phyloP scores from a whole-genome alignment of 2,329 filamentous ascomycete species.

The Stemphylium beticola region DNA sequence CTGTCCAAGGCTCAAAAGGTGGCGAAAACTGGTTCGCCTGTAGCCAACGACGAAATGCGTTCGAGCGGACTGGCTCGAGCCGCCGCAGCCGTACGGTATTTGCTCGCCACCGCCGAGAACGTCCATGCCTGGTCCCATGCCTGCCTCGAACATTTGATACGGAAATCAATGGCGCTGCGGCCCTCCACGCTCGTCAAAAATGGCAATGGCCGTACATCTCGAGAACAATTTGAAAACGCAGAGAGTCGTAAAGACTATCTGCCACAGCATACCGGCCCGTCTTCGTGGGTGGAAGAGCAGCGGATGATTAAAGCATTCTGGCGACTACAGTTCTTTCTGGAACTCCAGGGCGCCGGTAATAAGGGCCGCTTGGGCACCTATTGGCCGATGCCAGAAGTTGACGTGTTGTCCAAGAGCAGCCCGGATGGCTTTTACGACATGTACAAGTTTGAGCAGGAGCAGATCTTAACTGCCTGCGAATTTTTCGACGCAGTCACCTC shows the following conservation, averaged over 20 bases:
- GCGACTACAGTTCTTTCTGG: constrained; percentile 13
- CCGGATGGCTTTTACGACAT: constrained; percentile 2
- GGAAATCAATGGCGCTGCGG: constrained; percentile 7
- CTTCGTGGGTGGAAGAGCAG: constrained; percentile 13
- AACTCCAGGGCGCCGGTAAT: constrained; percentile 6
- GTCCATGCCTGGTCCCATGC: constrained; percentile 12
- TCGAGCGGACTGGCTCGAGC: constrained; percentile 2
- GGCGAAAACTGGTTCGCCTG: background rate
- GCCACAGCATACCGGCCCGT: constrained; percentile 10
- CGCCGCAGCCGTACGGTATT: constrained; percentile 1
- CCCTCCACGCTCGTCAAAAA: constrained; percentile 10
- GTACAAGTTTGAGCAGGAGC: background rate
- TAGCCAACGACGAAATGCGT: background rate
- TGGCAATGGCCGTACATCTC: background rate
- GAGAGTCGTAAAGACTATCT: constrained; percentile 13
- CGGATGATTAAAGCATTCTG: constrained; percentile 14
- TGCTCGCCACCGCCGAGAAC: constrained; percentile 7
- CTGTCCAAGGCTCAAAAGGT: background rate
- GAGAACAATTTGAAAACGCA: constrained; percentile 9
- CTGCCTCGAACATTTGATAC: constrained; percentile 16
- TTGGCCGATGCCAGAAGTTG: background rate
- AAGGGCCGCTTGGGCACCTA: background rate
- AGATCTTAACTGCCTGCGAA: constrained; percentile 5
- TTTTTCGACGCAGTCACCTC: constrained; percentile 4
- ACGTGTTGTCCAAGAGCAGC: background rate